These are phyloP conservation scores for Theileria parva DNA, from an alignment of 169 alveolate species.

Conservation along the genomic window DNA sequence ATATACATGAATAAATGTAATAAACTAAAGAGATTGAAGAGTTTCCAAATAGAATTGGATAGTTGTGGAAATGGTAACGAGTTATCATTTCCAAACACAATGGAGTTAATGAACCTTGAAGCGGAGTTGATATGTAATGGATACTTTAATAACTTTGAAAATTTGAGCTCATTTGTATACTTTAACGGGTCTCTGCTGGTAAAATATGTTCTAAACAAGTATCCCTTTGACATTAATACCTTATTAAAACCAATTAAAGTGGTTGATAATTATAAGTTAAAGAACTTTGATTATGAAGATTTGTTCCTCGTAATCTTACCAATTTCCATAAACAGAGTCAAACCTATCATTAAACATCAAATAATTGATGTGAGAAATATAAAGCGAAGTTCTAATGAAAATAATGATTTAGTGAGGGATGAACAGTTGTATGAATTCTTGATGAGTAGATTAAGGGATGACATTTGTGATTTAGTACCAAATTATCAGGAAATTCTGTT, in stretches of 20 bases:
- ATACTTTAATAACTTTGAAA: background rate
- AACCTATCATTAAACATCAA: background rate
- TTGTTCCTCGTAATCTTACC: background rate
- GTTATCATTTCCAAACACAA: too few species aligned
- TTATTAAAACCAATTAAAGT: background rate
- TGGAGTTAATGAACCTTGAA: background rate
- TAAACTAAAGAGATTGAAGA: too few species aligned
- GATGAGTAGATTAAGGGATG: background rate
- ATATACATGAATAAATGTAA: too few species aligned
- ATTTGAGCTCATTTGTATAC: background rate
- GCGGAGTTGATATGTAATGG: background rate
- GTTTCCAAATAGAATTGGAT: too few species aligned
- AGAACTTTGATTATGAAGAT: background rate
- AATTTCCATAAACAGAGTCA: background rate
- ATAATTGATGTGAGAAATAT: background rate
- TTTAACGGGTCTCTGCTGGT: constrained; percentile 10
- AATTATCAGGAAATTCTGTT: background rate
- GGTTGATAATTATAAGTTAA: background rate
- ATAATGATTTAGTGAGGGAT: background rate
- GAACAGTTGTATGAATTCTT: background rate
- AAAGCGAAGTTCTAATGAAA: background rate
- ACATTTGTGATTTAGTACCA: background rate
- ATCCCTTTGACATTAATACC: background rate
- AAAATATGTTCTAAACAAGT: background rate
- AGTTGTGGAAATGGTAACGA: too few species aligned